Evolutionary conservation across 495 filamentous ascomycete genomes (phyloP), one percentile per base, ranked within the genome.

Genomic region (Pyrenopolyporus hunteri): DNA sequence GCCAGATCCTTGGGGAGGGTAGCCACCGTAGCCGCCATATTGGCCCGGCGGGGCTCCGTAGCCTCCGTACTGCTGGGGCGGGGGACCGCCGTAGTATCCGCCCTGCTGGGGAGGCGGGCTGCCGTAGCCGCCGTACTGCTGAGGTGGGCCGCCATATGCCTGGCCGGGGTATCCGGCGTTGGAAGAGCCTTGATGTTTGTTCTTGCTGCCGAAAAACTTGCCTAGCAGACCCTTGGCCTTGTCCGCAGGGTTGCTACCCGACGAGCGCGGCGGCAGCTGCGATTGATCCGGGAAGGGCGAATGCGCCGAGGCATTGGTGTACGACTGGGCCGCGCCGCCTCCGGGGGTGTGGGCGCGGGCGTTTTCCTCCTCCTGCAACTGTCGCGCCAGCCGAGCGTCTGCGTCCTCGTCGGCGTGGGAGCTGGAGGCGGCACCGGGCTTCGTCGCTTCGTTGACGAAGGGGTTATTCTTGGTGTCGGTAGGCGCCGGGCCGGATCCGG

Each of bases 341-440:
- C 82, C 66, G 28, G 52, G 61, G 65, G n/a, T 48, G 25, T 75
- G 70, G 5, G 77, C 84, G 10, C 85, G 83, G 0, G 84, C 87
- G 59, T 95, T 80, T 74, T 95, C 91, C 66, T 95, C 89, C 20
- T 86, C 90, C 66, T 97, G 92, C 10, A 96, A 79, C 59, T 87
- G 83, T 14, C 87, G 83, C 6, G 92, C 92, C 1, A 92, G 79
- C 1, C 80, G 77, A 29, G 88, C 91, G 71, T 96, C 92, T 25
- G 86, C 85, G 48, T 86, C 85, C 48, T 77, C 77, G 35, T 79
- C 71, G 16, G 67, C 40, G 20, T 63, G 69, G 33, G 56, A 55
- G 37, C 44, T 36, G 2, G 46, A 40, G 13, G 22, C 40, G 29
- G 55, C 64, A 49, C 54, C 35, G 14, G 66, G 62, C 42, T 69